Percentiles rank a stretch among this genome's conserved stretches.
These are phyloP conservation scores for Erysiphe neolycopersici DNA, from an alignment of 2,329 filamentous ascomycete species.

Conservation along the genomic window DNA sequence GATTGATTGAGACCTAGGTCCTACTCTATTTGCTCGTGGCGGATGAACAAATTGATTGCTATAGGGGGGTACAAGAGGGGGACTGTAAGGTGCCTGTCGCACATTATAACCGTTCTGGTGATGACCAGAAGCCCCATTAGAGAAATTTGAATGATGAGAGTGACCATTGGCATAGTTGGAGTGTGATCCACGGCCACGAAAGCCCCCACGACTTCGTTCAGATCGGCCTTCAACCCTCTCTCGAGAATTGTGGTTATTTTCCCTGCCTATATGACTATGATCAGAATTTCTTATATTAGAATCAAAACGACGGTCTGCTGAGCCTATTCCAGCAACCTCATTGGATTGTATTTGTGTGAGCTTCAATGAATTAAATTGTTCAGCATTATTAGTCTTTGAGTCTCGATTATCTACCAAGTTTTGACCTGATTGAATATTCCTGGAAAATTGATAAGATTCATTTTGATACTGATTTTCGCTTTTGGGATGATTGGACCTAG, in stretches of 20 bases:
- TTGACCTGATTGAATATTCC: slow-evolving; percentile 11
- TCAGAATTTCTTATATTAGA: slow-evolving; percentile 9
- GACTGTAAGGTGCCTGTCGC: slow-evolving; percentile 13
- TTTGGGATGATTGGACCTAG: slow-evolving; percentile 6
- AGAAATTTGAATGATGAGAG: slow-evolving; percentile 14
- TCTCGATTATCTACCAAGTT: slow-evolving; percentile 3
- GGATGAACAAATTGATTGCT: slow-evolving; percentile 12
- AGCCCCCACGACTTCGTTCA: slow-evolving; percentile 19
- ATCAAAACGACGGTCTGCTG: slow-evolving; percentile 12
- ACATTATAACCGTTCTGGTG: slow-evolving; percentile 9
- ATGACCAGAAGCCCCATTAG: slow-evolving; percentile 16
- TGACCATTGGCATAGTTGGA: slow-evolving; percentile 12
- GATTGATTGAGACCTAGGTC: slow-evolving; percentile 33
- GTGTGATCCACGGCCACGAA: slow-evolving; percentile 18
- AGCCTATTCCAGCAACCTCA: slow-evolving; percentile 5
- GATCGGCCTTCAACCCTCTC: slow-evolving; percentile 16
- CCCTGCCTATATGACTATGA: slow-evolving; percentile 11
- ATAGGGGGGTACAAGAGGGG: slow-evolving; percentile 15
- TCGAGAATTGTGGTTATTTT: slow-evolving; percentile 9
- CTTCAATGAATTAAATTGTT: slow-evolving; percentile 5
- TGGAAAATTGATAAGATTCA: slow-evolving; percentile 13
- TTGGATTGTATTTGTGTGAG: slow-evolving; percentile 6
- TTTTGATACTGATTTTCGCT: slow-evolving; percentile 6
- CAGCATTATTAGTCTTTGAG: slow-evolving; percentile 3
- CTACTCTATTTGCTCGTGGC: slow-evolving; percentile 21